Conservation (phyloP, 176 grass and related monocot genomes). For the Neostapfia colusana region DNA sequence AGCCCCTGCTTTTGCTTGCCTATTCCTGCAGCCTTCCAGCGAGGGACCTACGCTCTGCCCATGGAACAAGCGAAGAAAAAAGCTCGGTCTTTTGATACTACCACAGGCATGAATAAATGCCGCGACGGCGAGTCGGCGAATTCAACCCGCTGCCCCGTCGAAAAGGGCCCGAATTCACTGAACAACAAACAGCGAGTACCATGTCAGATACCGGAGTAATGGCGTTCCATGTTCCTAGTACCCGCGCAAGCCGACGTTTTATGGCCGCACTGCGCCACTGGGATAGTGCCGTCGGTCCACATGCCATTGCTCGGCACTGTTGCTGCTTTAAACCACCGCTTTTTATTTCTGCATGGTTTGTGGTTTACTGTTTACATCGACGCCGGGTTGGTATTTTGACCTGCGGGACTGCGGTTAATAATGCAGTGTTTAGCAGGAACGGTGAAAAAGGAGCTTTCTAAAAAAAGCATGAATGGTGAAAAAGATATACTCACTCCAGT, state of each 20-base stretch:
- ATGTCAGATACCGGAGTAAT: conserved; percentile 34
- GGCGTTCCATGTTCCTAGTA: not conserved
- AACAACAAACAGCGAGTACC: conserved; percentile 22
- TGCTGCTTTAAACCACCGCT: not conserved
- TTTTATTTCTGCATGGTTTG: not conserved
- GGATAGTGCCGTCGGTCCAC: not conserved
- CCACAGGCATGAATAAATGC: not conserved
- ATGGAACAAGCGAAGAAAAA: not conserved
- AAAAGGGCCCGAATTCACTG: conserved; percentile 18
- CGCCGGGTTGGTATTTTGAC: not conserved
- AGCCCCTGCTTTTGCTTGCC: conserved; percentile 18
- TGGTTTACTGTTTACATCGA: conserved; percentile 1
- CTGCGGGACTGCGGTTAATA: too few relatives aligned
- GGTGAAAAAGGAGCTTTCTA: too few relatives aligned
- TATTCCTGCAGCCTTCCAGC: not conserved
- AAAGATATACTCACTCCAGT: not conserved
- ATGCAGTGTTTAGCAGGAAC: too few relatives aligned
- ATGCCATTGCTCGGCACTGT: not conserved
- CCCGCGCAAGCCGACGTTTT: conserved; percentile 13
- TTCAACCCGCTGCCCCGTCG: conserved; percentile 21
- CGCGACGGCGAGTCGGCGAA: not conserved
- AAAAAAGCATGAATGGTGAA: too few relatives aligned
- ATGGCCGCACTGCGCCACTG: not conserved
- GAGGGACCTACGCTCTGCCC: not conserved
- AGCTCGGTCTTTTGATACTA: not conserved